Conservation (phyloP, 768 basidiomycete genomes). For the Lactarius quietus region DNA sequence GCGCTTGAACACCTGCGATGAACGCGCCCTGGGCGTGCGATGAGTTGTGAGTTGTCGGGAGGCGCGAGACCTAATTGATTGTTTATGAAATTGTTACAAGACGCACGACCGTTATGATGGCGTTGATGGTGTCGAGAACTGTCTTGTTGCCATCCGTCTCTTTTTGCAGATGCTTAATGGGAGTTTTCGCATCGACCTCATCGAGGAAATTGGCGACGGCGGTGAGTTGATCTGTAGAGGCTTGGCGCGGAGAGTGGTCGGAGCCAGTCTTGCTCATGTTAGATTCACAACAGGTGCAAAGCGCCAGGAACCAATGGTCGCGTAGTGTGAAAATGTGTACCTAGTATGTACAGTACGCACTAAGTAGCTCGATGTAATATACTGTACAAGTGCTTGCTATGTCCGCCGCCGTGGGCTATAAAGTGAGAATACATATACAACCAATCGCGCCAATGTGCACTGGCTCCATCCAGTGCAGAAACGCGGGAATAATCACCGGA, state of each 20-base stretch:
- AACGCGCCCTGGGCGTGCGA: conserved; percentile 17
- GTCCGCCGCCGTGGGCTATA: conserved; percentile 10
- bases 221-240: conserved; percentile 12
- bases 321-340: neutral
- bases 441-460: conserved; percentile 2
- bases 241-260: neutral
- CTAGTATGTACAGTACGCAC: neutral
- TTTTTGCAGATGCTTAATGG: conserved; percentile 2
- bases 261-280: too few relatives aligned
- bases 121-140: conserved; percentile 23
- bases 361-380: conserved; percentile 15
- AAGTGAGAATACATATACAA: conserved; percentile 23
- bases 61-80: neutral
- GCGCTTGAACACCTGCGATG: conserved; percentile 26
- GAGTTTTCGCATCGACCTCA: conserved; percentile 10
- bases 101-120: conserved; percentile 20
- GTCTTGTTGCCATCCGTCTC: conserved; percentile 16
- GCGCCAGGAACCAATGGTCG: neutral
- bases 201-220: conserved; percentile 12
- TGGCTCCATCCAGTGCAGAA: conserved; percentile 8
- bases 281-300: neutral
- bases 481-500: conserved; percentile 2
- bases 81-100: neutral
- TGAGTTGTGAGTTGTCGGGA: neutral
- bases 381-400: conserved; percentile 20